phyloP scores from a whole-genome alignment of 257 asterid genomes.

The Penstemon eatonii region DNA sequence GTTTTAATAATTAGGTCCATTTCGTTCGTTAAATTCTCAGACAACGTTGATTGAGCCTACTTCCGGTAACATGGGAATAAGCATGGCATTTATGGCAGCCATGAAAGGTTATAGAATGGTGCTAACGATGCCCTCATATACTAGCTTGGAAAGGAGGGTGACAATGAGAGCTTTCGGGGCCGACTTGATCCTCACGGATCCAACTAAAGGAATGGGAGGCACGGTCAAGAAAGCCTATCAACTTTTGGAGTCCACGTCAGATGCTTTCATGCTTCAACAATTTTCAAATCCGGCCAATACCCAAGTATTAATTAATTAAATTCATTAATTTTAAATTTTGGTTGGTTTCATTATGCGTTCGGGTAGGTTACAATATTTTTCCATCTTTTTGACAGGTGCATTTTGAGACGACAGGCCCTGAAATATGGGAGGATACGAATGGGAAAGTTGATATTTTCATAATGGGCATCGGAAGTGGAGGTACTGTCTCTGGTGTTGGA shows the following conservation, averaged over 20 bases:
- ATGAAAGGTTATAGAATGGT: conserved; percentile 97
- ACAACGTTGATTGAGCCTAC: conserved; percentile 95
- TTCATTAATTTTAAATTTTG: too few relatives aligned
- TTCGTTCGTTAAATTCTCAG: conserved; percentile 30
- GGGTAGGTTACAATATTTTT: too few relatives aligned
- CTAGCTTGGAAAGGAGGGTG: conserved; percentile 94
- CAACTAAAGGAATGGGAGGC: conserved; percentile 96
- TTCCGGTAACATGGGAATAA: conserved; percentile 97
- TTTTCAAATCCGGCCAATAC: conserved; percentile 91
- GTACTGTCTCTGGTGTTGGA: conserved; percentile 97
- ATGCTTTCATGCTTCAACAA: conserved; percentile 95
- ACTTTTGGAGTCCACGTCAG: conserved; percentile 69
- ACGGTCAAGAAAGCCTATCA: conserved; percentile 86
- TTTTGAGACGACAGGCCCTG: conserved; percentile 98
- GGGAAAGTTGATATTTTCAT: conserved; percentile 90
- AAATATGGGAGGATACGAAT: conserved; percentile 93
- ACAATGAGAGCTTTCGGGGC: conserved; percentile 96
- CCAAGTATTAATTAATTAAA: conserved; percentile 39
- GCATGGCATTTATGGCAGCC: conserved; percentile 97
- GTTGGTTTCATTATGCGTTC: too few relatives aligned
- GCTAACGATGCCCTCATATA: conserved; percentile 96
- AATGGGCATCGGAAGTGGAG: conserved; percentile 99
- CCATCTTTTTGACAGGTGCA: conserved; percentile 46
- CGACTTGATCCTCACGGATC: conserved; percentile 83
- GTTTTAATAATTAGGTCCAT: too few relatives aligned